A percentile compares a stretch with the other conserved stretches of the same genome.
These are phyloP conservation scores for Ophiosphaerella herpotricha DNA, from an alignment of 2,329 filamentous ascomycete species.

Conservation along the genomic window DNA sequence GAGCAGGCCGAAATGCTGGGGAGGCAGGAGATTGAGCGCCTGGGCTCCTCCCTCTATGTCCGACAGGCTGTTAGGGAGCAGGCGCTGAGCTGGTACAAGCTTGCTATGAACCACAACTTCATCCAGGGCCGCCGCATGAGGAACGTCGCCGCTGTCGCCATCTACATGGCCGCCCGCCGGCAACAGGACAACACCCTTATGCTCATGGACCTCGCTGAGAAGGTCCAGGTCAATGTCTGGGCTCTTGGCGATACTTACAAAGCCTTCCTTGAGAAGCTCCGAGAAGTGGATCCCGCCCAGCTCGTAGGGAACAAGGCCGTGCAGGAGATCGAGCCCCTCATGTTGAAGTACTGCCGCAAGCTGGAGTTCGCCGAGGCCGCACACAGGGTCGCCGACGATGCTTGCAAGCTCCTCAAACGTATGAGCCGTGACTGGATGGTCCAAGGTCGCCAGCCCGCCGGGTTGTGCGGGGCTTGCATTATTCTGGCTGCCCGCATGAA, in stretches of 20 bases:
- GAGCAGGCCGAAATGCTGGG: constrained; percentile 66
- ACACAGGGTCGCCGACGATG: constrained; percentile 84
- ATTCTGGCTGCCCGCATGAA: constrained; percentile 97
- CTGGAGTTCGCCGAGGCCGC: constrained; percentile 87
- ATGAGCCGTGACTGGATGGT: constrained; percentile 99
- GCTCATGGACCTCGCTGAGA: constrained; percentile 93
- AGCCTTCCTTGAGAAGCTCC: constrained; percentile 69
- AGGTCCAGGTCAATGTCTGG: constrained; percentile 85
- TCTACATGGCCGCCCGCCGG: constrained; percentile 86
- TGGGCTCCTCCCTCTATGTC: constrained; percentile 48
- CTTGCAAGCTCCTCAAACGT: constrained; percentile 81
- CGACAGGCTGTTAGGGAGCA: constrained; percentile 42
- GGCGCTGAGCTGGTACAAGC: constrained; percentile 50
- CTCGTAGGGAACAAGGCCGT: constrained; percentile 58
- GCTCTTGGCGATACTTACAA: constrained; percentile 90
- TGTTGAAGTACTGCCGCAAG: constrained; percentile 86
- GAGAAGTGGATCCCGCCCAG: constrained; percentile 62
- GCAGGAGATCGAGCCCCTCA: constrained; percentile 80
- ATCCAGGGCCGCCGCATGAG: constrained; percentile 73
- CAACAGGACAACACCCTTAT: constrained; percentile 81
- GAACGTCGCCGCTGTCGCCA: constrained; percentile 84
- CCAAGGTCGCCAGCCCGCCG: constrained; percentile 88
- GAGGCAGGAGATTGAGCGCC: constrained; percentile 47
- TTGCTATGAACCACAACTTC: constrained; percentile 64
- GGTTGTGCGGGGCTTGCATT: constrained; percentile 90